Conservation (phyloP, 495 filamentous ascomycete genomes). For the Aspergillus cavernicola region DNA sequence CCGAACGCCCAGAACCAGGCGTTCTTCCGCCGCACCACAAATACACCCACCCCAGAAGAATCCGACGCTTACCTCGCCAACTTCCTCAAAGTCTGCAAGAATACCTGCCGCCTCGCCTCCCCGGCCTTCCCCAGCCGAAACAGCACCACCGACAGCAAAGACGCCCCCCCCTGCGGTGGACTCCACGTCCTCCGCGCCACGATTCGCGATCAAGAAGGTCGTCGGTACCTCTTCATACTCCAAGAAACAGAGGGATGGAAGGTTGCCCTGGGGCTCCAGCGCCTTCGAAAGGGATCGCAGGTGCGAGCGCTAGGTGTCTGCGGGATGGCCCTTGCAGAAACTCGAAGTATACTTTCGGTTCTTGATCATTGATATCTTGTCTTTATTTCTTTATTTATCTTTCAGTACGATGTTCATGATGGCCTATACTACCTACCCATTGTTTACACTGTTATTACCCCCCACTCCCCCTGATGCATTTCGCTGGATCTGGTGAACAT, state of each 20-base stretch:
- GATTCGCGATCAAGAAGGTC: slow-evolving; percentile 78
- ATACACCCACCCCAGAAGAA: slow-evolving; percentile 55
- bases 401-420: background rate
- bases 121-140: slow-evolving; percentile 22
- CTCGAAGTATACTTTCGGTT: slow-evolving; percentile 14
- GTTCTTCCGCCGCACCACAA: slow-evolving; percentile 27
- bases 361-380: slow-evolving; percentile 17
- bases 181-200: slow-evolving; percentile 80
- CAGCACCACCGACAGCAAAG: slow-evolving; percentile 18
- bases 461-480: background rate
- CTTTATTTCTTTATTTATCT: background rate
- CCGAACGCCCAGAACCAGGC: slow-evolving; percentile 25
- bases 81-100: slow-evolving; percentile 58
- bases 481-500: background rate
- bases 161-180: background rate
- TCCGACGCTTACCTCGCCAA: slow-evolving; percentile 57
- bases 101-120: slow-evolving; percentile 50
- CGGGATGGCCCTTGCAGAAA: slow-evolving; percentile 16
- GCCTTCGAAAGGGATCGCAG: slow-evolving; percentile 66
- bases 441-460: background rate
- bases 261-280: slow-evolving; percentile 74
- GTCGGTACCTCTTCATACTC: slow-evolving; percentile 78
- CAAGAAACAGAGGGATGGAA: slow-evolving; percentile 89
- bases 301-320: slow-evolving; percentile 61
- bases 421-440: background rate